These are phyloP conservation scores for Trichoderma gracile DNA, from an alignment of 2,329 filamentous ascomycete species.

Conservation along the genomic window DNA sequence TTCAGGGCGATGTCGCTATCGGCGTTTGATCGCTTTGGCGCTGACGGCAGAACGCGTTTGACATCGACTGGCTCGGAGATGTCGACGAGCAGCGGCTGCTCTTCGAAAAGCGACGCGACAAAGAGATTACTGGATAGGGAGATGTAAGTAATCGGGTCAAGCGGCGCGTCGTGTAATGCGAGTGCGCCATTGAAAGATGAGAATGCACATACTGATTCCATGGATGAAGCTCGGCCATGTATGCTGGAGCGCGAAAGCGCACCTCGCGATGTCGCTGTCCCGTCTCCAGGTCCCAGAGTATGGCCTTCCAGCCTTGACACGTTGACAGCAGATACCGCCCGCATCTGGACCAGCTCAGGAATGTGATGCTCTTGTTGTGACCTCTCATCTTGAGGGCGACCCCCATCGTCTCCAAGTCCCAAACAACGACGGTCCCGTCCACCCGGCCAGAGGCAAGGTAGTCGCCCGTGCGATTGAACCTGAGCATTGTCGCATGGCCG, in stretches of 20 bases:
- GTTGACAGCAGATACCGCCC: slow-evolving; percentile 89
- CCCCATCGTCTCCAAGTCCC: slow-evolving; percentile 96
- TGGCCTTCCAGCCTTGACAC: slow-evolving; percentile 94
- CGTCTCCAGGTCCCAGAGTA: slow-evolving; percentile 84
- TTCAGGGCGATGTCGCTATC: slow-evolving; percentile 69
- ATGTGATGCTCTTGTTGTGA: slow-evolving; percentile 91
- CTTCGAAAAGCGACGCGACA: slow-evolving; percentile 90
- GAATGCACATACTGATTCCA: slow-evolving; percentile 72
- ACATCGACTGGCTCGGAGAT: slow-evolving; percentile 67
- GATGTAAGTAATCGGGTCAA: slow-evolving; percentile 23
- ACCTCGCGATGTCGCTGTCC: slow-evolving; percentile 75
- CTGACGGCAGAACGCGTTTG: slow-evolving; percentile 77
- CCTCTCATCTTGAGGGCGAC: slow-evolving; percentile 91
- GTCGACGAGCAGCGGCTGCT: slow-evolving; percentile 86
- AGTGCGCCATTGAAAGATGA: neutral
- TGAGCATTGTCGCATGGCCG: slow-evolving; percentile 65
- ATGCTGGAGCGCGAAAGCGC: slow-evolving; percentile 88
- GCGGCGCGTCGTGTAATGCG: neutral
- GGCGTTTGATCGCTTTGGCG: slow-evolving; percentile 70
- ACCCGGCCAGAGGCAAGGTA: slow-evolving; percentile 91
- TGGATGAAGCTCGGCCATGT: slow-evolving; percentile 93
- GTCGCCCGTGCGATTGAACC: slow-evolving; percentile 93
- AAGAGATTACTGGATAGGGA: slow-evolving; percentile 66
- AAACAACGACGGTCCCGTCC: slow-evolving; percentile 92
- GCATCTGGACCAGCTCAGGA: slow-evolving; percentile 90